Evolutionary conservation across 2,329 filamentous ascomycete genomes (phyloP), one percentile per base, ranked within the genome.

Genomic region (Hypoxylon sp.): DNA sequence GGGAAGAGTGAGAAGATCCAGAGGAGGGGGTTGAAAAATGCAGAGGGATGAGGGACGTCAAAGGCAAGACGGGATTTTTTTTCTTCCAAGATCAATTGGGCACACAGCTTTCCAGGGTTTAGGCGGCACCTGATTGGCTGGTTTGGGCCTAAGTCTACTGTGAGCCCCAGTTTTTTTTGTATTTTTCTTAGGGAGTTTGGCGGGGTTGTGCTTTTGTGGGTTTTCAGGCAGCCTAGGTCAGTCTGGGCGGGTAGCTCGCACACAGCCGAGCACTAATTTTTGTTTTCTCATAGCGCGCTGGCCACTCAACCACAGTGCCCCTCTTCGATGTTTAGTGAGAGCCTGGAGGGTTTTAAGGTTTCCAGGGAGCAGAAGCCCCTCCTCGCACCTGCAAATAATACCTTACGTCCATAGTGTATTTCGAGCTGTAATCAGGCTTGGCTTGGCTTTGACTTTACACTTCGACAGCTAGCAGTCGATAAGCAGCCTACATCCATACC

Each of bases 61-160:
- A 70, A 64, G 62, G 62, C 35, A 42, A 61, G 61, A 55, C 58
- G 58, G 62, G 58, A 55, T 63, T 68, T 68, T 68, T 67, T 68
- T 72, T 64, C 62, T 65, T 68, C 68, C 69, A 61, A 73, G 39
- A 69, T 67, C 19, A 54, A 59, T 67, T 69, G 63, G 63, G 60
- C 67, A 64, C 67, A 64, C 52, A 62, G 24, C 24, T 27, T 27
- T 27, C 24, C 24, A 27, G 24, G 19, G 31, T 64, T 58, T 67
- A 56, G 6, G 29, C 27, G 6, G 2, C 29, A 46, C 19, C 42
- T 69, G 60, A 67, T 65, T 61, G 65, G 54, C 31, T 66, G 42
- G 24, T 44, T 64, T 64, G 17, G 54, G 21, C 59, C 54, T 27
- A 62, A 17, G 27, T 39, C 21, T 62, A 29, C 24, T n/a, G 48